Conservation (phyloP, 805 yeast genomes). For the Wickerhamiella kazuoi region DNA sequence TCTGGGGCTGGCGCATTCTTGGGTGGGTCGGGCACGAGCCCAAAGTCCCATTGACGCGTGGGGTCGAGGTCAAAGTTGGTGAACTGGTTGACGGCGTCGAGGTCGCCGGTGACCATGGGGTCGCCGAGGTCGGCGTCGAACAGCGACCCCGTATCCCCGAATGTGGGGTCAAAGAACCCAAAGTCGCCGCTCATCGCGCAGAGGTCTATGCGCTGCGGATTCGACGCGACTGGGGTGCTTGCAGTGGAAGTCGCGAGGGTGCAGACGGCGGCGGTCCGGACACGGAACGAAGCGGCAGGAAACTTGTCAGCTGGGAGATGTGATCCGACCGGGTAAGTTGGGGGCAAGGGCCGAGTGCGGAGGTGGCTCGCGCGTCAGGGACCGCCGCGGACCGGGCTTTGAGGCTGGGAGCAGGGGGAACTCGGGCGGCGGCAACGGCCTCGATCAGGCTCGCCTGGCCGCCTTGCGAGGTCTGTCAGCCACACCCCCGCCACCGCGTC, state of each 20-base stretch:
- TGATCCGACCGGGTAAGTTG: neutral
- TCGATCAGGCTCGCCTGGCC: too few relatives aligned
- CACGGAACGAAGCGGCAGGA: neutral
- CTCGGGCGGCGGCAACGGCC: too few relatives aligned
- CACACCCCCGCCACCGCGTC: too few relatives aligned
- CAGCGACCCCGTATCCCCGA: constrained; percentile 2
- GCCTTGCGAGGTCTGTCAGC: too few relatives aligned
- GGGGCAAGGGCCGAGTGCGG: neutral
- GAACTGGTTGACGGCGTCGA: constrained; percentile 1
- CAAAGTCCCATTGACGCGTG: neutral
- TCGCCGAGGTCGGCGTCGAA: constrained; percentile 6
- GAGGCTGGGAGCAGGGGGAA: too few relatives aligned
- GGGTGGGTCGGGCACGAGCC: neutral
- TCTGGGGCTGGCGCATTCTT: neutral
- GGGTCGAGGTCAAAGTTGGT: constrained; percentile 1
- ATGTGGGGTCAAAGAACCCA: constrained; percentile 5
- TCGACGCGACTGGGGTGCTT: too few relatives aligned
- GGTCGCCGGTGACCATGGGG: neutral
- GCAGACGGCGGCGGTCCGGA: too few relatives aligned
- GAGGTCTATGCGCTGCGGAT: too few relatives aligned
- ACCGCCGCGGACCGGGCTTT: too few relatives aligned
- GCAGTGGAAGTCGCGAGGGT: neutral
- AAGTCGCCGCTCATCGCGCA: constrained; percentile 1
- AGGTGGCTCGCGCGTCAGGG: too few relatives aligned
- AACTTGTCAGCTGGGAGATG: neutral